Conservation (phyloP, 257 asterid species). For the Thymus mandschuricus region DNA sequence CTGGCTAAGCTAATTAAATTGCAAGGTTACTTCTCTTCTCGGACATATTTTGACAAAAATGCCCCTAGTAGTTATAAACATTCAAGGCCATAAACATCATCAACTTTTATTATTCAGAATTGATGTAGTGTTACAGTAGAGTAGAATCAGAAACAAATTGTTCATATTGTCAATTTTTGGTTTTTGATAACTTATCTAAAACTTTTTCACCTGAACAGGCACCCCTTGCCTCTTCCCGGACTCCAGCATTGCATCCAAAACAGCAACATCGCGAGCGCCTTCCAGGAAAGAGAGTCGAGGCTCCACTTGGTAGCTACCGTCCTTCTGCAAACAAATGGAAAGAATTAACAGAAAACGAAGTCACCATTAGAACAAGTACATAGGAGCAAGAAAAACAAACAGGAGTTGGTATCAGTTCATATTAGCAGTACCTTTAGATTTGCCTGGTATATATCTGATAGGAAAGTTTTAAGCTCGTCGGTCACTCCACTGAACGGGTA, state of each 20-base stretch:
- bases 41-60: too few species aligned
- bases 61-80: too few species aligned
- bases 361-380: conserved; percentile 5
- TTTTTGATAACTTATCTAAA: conserved; percentile 37
- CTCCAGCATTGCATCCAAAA: conserved; percentile 90
- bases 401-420: background rate
- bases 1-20: too few species aligned
- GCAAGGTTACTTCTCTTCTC: too few species aligned
- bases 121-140: background rate
- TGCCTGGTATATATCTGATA: conserved; percentile 73
- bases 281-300: conserved; percentile 70
- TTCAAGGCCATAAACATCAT: too few species aligned
- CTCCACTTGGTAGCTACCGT: conserved; percentile 52
- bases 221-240: conserved; percentile 74
- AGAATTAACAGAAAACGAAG: background rate
- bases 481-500: conserved; percentile 76
- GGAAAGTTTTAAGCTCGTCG: conserved; percentile 78
- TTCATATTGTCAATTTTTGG: too few species aligned
- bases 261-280: conserved; percentile 89
- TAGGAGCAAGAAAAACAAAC: conserved; percentile 1
- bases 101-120: too few species aligned
- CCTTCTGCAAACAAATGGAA: conserved; percentile 49
- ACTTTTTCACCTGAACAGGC: conserved; percentile 60
- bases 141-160: conserved; percentile 1
- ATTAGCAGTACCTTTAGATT: conserved; percentile 50